These are phyloP conservation scores for Penicillium paradoxum DNA, from an alignment of 495 filamentous ascomycete genomes.

Conservation along the genomic window DNA sequence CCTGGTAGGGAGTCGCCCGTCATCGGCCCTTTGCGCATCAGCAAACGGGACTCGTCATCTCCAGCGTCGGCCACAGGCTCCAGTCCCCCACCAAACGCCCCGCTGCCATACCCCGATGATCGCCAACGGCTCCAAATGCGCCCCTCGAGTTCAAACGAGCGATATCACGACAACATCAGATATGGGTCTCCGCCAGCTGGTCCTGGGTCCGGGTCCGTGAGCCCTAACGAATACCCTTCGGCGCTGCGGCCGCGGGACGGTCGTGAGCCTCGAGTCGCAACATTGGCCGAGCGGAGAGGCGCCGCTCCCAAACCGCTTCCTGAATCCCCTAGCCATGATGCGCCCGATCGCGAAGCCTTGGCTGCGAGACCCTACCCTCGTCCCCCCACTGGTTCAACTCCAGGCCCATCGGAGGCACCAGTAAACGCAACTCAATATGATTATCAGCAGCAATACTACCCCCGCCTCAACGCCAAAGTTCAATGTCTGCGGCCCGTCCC, in stretches of 20 bases:
- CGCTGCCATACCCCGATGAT: conserved; percentile 76
- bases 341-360: conserved; percentile 64
- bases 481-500: conserved; percentile 24
- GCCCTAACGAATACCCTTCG: conserved; percentile 40
- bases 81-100: conserved; percentile 27
- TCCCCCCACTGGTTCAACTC: conserved; percentile 17
- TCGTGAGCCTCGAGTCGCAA: conserved; percentile 38
- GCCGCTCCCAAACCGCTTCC: conserved; percentile 68
- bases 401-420: conserved; percentile 3
- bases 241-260: conserved; percentile 46
- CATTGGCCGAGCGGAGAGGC: conserved; percentile 68
- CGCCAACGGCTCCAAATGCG: conserved; percentile 47
- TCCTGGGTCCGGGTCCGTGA: conserved; percentile 28
- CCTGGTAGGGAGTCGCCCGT: conserved; percentile 58
- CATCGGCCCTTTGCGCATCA: conserved; percentile 80
- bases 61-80: conserved; percentile 27
- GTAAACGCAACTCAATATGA: conserved; percentile 43
- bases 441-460: conserved; percentile 65
- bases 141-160: conserved; percentile 27
- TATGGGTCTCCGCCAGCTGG: conserved; percentile 31
- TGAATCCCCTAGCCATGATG: conserved; percentile 66
- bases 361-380: conserved; percentile 44
- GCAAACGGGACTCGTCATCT: conserved; percentile 55
- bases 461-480: conserved; percentile 44
- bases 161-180: conserved; percentile 33